A percentile compares a stretch with the other conserved stretches of the same genome.
Evolutionary conservation across 2,329 filamentous ascomycete species (phyloP).

Genomic region (Aspergillus luchuensis): DNA sequence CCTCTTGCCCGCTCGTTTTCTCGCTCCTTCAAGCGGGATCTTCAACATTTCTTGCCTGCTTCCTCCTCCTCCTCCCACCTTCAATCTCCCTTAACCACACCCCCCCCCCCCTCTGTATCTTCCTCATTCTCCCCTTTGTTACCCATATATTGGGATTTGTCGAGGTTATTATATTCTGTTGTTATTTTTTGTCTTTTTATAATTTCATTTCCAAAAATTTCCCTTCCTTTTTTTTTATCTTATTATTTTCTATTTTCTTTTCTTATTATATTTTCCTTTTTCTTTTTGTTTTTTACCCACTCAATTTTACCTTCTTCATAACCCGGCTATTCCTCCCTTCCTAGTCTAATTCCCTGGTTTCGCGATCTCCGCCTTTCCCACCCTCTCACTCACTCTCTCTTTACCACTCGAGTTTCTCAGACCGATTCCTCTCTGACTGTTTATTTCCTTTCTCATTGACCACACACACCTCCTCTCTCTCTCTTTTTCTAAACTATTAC

Average conservation of each 20-base stretch:
- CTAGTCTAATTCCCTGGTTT: conserved; percentile 11
- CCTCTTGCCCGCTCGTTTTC: neutral
- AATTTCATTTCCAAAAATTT: too few species aligned
- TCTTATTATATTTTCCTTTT: neutral
- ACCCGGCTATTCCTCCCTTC: neutral
- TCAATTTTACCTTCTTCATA: conserved; percentile 5
- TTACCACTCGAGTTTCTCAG: conserved; percentile 1
- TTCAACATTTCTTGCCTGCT: conserved; percentile 7
- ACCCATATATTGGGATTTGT: conserved; percentile 13
- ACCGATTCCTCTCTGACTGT: conserved; percentile 4
- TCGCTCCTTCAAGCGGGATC: conserved; percentile 9
- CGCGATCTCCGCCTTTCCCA: conserved; percentile 5
- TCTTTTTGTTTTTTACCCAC: neutral
- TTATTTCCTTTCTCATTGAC: conserved; percentile 17
- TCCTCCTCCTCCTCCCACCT: neutral
- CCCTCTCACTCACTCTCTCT: conserved; percentile 1
- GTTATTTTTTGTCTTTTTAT: neutral
- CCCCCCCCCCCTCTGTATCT: neutral
- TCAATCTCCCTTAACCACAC: neutral
- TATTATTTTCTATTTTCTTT: neutral
- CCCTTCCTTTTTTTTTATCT: too few species aligned
- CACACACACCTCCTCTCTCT: conserved; percentile 6
- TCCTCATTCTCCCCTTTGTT: conserved; percentile 13
- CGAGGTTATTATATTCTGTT: conserved; percentile 3
- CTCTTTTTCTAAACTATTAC: conserved; percentile 14